Evolutionary conservation across 2,329 filamentous ascomycete genomes (phyloP).

Genomic region (Neofusicoccum cordaticola): DNA sequence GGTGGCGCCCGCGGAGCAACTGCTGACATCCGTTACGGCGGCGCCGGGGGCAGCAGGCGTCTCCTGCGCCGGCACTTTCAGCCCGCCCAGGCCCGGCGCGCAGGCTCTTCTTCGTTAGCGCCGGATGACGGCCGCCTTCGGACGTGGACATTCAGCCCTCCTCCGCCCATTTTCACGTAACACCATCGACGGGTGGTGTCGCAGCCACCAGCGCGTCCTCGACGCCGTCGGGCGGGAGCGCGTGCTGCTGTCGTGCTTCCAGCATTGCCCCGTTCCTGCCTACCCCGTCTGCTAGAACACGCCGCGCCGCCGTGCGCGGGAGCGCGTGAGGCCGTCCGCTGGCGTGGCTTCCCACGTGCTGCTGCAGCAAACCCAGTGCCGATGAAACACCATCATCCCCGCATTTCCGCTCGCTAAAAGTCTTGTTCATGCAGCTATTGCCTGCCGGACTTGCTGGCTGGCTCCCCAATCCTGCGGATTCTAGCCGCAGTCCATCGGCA

Average conservation of each 20-base stretch:
- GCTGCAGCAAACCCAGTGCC: not conserved
- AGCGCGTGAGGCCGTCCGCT: not conserved
- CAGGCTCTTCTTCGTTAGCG: not conserved
- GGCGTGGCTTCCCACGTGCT: constrained; percentile 2
- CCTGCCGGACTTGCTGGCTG: not conserved
- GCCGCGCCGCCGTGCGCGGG: no score
- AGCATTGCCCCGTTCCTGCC: not conserved
- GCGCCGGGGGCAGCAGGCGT: not conserved
- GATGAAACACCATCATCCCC: constrained; percentile 8
- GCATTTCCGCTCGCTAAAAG: not conserved
- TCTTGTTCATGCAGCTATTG: constrained; percentile 1
- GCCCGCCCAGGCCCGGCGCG: not conserved
- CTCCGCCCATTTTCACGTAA: not conserved
- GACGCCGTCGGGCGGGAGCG: not conserved
- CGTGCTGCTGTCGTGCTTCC: not conserved
- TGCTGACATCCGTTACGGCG: not conserved
- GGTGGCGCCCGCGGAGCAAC: not conserved
- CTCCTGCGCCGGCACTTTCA: not conserved
- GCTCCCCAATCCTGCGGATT: not conserved
- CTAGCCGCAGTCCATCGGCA: not conserved
- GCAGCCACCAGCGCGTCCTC: not conserved
- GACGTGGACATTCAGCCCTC: not conserved
- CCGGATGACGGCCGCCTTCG: not conserved
- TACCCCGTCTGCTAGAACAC: not conserved
- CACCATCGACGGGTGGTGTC: not conserved